Evolutionary conservation across 176 grass and related monocot species (phyloP), one percentile per base, ranked within the genome.

Genomic region (Zoysia japonica): DNA sequence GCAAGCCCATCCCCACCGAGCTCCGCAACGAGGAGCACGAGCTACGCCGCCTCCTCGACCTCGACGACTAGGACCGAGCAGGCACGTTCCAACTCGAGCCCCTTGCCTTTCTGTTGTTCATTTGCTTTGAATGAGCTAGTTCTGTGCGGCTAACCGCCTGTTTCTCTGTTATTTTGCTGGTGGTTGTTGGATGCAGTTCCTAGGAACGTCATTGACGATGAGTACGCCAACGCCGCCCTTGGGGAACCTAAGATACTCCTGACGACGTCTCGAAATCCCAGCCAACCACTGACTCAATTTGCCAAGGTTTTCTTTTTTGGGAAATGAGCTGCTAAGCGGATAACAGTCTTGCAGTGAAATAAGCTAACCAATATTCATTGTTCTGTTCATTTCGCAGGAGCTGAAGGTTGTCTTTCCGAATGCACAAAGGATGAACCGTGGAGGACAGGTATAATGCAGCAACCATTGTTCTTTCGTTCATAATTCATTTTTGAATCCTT

Each of bases 331-430:
- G 5, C 3, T 39, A 1, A 0, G 2, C 1, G 13, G 39, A 2
- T 80, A 39, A 40, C 10, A 35, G 80, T 65, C 5, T 19, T 49
- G 55, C 40, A 14, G 12, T 84, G n/a, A 44, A 4, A 79, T 40
- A 1, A 49, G 28, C 38, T 77, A 44, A 75, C 15, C 0, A 11
- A 3, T 16, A 3, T 47, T 47, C 48, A 35, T 54, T 86, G 15
- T 66, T 82, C 50, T 90, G 59, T 61, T 36, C 9, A 9, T 66
- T 61, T 38, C 53, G 0, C 43, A 98, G 95, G 92, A 98, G 77
- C 80, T 98, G 50, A 98, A 98, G 81, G 85, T 94, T 16, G 82
- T 93, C 44, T 90, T 93, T 64, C 91, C 94, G n/a, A 93, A 93
- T 62, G 89, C 94, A 38, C 76, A 88, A 55, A 85, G 94, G 78